Evolutionary conservation across 164 flowering plant genomes (phyloP), one percentile per base, ranked within the genome.

Genomic region (Stephania cephalantha): DNA sequence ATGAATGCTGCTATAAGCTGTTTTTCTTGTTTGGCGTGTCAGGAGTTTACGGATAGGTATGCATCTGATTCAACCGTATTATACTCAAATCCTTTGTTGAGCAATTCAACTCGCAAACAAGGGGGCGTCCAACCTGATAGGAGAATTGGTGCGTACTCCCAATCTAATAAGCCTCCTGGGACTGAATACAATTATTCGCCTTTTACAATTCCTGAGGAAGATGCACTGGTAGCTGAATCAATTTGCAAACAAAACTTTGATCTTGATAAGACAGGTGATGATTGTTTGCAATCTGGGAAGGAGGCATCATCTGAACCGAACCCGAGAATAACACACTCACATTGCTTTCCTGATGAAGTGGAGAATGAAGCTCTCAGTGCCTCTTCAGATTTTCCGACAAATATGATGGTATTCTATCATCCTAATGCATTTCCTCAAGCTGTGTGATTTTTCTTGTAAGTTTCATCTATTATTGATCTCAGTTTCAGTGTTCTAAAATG

Each of bases 41-140:
- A 42, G 30, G 48, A 89, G 89, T 81, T 63, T 79, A 68, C 48
- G 31, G 82, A 77, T 69, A 63, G 64, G 30, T 12, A 69, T 74
- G 74, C 44, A 74, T 74, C 58, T 75, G 79, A 75, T 69, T 78
- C 74, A 46, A 75, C 68, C 81, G 65, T 75, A 31, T 46, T 65
- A 46, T 44, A 65, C 55, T 70, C 77, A 53, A 71, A 63, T 78
- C 71, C 75, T 74, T 64, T 46, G 68, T 55, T 63, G 79, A 75
- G 77, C 72, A 71, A 73, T 75, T 68, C 83, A 69, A 53, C 44
- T 3, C 68, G 55, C 44, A 22, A 17, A 66, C 70, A 53, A 30
- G 82, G 70, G 68, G 45, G 63, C 35, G 50, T 30, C 78, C 80
- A 75, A 52, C 78, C 55, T 71, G 82, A 70, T 46, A 71, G 73